Evolutionary conservation across 768 basidiomycete genomes (phyloP).

Genomic region (Naganishia randhawae): DNA sequence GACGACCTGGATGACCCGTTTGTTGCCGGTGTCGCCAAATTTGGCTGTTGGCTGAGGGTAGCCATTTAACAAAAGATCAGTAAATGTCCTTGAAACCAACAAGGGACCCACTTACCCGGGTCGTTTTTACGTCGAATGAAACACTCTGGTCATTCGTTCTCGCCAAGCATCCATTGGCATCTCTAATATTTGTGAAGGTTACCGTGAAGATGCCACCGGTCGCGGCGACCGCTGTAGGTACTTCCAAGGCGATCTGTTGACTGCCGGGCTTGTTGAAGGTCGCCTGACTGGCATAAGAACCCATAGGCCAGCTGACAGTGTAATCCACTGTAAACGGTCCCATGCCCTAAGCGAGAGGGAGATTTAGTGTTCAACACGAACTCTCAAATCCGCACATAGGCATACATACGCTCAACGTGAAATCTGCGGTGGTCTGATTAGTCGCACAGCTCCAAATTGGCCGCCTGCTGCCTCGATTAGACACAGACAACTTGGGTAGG

Average conservation of each 20-base stretch:
- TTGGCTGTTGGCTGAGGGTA: conserved; percentile 21
- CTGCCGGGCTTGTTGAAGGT: conserved; percentile 61
- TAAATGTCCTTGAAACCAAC: background rate
- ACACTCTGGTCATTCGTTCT: conserved; percentile 70
- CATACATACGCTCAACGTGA: conserved; percentile 17
- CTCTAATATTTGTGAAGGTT: conserved; percentile 69
- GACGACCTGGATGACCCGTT: conserved; percentile 63
- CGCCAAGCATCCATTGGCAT: conserved; percentile 80
- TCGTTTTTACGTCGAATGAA: conserved; percentile 73
- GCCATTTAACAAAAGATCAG: background rate
- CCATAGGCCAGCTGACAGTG: conserved; percentile 69
- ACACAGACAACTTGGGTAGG: conserved; percentile 55
- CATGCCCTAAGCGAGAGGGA: conserved; percentile 60
- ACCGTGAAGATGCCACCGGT: conserved; percentile 40
- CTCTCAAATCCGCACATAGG: background rate
- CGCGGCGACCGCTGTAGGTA: conserved; percentile 36
- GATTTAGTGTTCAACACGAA: background rate
- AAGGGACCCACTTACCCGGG: conserved; percentile 29
- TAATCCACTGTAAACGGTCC: conserved; percentile 85
- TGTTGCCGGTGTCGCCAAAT: conserved; percentile 1
- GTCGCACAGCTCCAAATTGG: conserved; percentile 23
- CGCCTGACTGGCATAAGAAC: background rate
- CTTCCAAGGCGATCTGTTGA: conserved; percentile 60
- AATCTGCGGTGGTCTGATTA: conserved; percentile 11
- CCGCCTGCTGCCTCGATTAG: background rate